These are phyloP conservation scores for Amaranthus cruentus DNA, from an alignment of 148 eudicot species.

Conservation along the genomic window DNA sequence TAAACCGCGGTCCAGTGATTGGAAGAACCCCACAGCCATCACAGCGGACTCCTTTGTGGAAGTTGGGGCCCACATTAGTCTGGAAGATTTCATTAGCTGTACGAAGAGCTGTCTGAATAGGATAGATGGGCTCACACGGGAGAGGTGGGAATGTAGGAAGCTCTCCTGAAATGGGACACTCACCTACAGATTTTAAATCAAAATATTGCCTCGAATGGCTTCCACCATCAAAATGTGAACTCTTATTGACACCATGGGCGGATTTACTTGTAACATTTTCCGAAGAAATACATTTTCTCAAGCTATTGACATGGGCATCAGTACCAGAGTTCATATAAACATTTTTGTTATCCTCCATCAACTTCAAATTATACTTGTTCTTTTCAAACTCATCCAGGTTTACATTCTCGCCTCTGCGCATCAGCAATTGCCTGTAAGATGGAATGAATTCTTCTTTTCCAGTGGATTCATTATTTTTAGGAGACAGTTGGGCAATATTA, in stretches of 20 bases:
- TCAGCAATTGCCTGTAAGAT: background rate
- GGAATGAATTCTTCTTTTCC: slow-evolving; percentile 8
- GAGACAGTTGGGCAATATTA: slow-evolving; percentile 5
- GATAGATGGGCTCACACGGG: background rate
- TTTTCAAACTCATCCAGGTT: slow-evolving; percentile 12
- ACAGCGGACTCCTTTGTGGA: slow-evolving; percentile 83
- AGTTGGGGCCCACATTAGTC: slow-evolving; percentile 26
- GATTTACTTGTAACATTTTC: slow-evolving; percentile 3
- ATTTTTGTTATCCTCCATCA: background rate
- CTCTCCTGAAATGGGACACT: slow-evolving; percentile 39
- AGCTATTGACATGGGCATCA: background rate
- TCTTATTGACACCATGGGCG: slow-evolving; percentile 3
- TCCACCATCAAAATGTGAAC: background rate
- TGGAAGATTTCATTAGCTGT: slow-evolving; percentile 11
- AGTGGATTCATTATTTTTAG: slow-evolving; percentile 8
- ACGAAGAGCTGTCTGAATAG: background rate
- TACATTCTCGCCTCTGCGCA: slow-evolving; percentile 5
- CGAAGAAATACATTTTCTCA: slow-evolving; percentile 5
- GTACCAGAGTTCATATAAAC: background rate
- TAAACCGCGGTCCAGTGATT: slow-evolving; percentile 79
- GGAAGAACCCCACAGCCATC: slow-evolving; percentile 85
- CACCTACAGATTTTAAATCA: slow-evolving; percentile 9
- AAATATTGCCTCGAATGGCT: background rate
- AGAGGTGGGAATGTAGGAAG: background rate
- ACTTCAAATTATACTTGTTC: background rate